These are phyloP conservation scores for Talaromyces borbonicus DNA, from an alignment of 495 filamentous ascomycete genomes.

Conservation along the genomic window DNA sequence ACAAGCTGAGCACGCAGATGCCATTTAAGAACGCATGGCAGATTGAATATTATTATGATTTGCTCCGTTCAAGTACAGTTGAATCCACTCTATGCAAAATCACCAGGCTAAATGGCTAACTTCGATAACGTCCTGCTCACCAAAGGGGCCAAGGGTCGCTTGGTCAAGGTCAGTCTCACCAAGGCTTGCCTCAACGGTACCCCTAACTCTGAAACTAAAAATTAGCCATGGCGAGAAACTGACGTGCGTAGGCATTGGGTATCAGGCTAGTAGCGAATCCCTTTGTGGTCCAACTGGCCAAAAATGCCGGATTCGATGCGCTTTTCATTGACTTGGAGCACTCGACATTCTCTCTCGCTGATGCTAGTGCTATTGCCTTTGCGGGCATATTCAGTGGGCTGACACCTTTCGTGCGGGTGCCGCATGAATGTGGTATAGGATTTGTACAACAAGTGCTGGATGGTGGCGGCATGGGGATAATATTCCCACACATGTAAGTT, in stretches of 20 bases:
- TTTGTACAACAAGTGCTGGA: conserved; percentile 15
- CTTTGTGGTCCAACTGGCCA: conserved; percentile 4
- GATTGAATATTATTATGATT: too few relatives aligned
- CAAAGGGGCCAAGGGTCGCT: too few relatives aligned
- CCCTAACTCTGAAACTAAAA: too few relatives aligned
- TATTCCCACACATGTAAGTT: conserved; percentile 12
- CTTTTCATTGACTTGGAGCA: conserved; percentile 14
- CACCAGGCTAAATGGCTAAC: too few relatives aligned
- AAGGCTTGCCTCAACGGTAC: too few relatives aligned
- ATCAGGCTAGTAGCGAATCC: conserved; percentile 4
- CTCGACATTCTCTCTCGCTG: conserved; percentile 3
- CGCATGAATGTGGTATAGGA: conserved; percentile 13
- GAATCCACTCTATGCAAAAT: too few relatives aligned
- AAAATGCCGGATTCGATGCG: conserved; percentile 7
- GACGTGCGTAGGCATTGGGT: conserved; percentile 12
- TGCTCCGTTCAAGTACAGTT: too few relatives aligned
- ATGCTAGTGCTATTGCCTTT: not conserved
- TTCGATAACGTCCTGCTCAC: too few relatives aligned
- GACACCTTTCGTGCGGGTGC: conserved; percentile 9
- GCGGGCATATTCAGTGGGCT: not conserved
- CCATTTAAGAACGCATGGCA: too few relatives aligned
- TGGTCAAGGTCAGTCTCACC: too few relatives aligned
- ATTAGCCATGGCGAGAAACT: too few relatives aligned
- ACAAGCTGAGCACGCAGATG: too few relatives aligned
- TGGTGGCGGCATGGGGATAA: conserved; percentile 12